Base-by-base conservation (phyloP, 768 basidiomycete genomes). In the Mycena latifolia region DNA sequence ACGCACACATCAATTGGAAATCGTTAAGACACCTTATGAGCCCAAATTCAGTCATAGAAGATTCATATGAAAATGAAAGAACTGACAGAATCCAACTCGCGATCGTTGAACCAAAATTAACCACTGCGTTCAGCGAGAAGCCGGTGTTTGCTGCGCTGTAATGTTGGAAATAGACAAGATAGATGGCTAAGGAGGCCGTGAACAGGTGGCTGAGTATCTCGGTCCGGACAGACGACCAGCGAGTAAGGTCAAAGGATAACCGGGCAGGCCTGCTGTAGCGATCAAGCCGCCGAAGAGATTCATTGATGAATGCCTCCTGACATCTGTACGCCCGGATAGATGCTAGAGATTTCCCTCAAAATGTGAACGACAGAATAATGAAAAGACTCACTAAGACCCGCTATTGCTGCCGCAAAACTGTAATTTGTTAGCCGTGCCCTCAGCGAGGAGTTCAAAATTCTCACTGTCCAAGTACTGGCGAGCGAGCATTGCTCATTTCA, bases 291-390 rank as follows among this genome's bases (percentile, higher is more conserved):
- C 77, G 75, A 29, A 85, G 72, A 5, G 85, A 82, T 67, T 87
- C 81, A 37, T 62, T 56, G 67, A 73, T 83, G 78, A 83, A 89
- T 4, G 74, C 57, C 24, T 77, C 73, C 75, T 91, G 82, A 8
- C 86, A 87, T 6, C 86, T 86, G 71, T 88, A 93, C 0, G 91
- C 91, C 24, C 91, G 82, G 55, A 93, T 87, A 8, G 89, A 85
- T 20, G 75, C 85, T 85, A n/a, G 18, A n/a, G 41, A 57, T 65
- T 39, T 43, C 5, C 20, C 18, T 47, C 45, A 37, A 22, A 37
- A 18, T 33, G 53, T 28, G 15, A 10, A 43, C 4, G 45, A 25
- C 22, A 14, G 25, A 18, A 20, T 5, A 10, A 11, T 6, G 4
- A 31, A 25, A 2, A 12, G 18, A 69, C 79, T 61, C 78, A 84